These are phyloP conservation scores for Taphrina betulina DNA, from an alignment of 1,139 yeast genomes.

Conservation along the genomic window DNA sequence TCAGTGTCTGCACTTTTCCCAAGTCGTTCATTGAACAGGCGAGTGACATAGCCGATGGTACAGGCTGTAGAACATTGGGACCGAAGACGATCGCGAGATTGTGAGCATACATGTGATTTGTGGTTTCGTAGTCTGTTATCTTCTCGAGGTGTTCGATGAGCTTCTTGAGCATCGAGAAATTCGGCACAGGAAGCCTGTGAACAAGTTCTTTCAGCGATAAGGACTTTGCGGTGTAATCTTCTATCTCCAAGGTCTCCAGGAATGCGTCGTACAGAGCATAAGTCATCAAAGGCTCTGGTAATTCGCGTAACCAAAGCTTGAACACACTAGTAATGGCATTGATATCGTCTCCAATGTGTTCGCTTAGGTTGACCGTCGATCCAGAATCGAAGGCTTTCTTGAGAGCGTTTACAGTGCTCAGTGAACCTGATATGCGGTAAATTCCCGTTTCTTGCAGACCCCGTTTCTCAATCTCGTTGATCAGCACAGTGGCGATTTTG, in stretches of 20 bases:
- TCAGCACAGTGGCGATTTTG: slow-evolving; percentile 59
- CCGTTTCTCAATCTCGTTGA: slow-evolving; percentile 72
- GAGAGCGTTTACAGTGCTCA: slow-evolving; percentile 69
- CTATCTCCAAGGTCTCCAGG: slow-evolving; percentile 41
- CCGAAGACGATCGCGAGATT: slow-evolving; percentile 92
- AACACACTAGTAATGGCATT: slow-evolving; percentile 90
- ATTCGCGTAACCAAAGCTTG: slow-evolving; percentile 77
- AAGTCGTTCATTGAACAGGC: slow-evolving; percentile 28
- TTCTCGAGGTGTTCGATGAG: slow-evolving; percentile 56
- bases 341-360: slow-evolving; percentile 71
- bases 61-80: slow-evolving; percentile 61
- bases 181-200: slow-evolving; percentile 58
- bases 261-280: slow-evolving; percentile 57
- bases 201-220: slow-evolving; percentile 52
- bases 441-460: slow-evolving; percentile 85
- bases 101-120: slow-evolving; percentile 75
- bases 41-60: slow-evolving; percentile 21
- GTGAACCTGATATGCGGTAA: slow-evolving; percentile 86
- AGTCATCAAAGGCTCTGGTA: slow-evolving; percentile 83
- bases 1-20: slow-evolving; percentile 30
- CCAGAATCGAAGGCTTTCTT: slow-evolving; percentile 72
- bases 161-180: slow-evolving; percentile 65
- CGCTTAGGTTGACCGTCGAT: slow-evolving; percentile 65
- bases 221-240: slow-evolving; percentile 42
- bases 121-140: slow-evolving; percentile 63